Evolutionary conservation across 495 filamentous ascomycete genomes (phyloP).

Genomic region (Xylaria venustula): DNA sequence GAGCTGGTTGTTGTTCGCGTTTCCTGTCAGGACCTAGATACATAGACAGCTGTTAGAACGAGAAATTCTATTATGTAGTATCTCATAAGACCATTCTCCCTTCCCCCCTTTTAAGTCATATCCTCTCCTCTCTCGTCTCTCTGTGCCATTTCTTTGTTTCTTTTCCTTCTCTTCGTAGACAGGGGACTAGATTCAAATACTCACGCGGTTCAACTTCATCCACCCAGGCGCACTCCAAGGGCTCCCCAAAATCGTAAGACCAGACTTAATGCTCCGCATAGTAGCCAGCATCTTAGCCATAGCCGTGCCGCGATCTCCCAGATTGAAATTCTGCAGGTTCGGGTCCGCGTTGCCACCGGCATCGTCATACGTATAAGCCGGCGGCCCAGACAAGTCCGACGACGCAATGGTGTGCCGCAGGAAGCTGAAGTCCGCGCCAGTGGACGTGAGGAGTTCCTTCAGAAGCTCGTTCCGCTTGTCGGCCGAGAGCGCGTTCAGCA

Average conservation of each 20-base stretch:
- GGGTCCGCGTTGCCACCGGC: slow-evolving; percentile 38
- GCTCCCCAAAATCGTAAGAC: slow-evolving; percentile 45
- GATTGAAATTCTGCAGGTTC: slow-evolving; percentile 40
- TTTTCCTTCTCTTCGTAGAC: not conserved
- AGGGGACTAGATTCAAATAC: too few relatives aligned
- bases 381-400: slow-evolving; percentile 50
- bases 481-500: slow-evolving; percentile 46
- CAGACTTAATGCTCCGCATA: slow-evolving; percentile 38
- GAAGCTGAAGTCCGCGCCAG: slow-evolving; percentile 49
- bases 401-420: slow-evolving; percentile 56
- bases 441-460: slow-evolving; percentile 45
- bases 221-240: slow-evolving; percentile 57
- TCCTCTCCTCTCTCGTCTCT: not conserved
- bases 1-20: slow-evolving; percentile 50
- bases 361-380: slow-evolving; percentile 56
- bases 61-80: not conserved
- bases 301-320: slow-evolving; percentile 49
- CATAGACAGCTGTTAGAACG: not conserved
- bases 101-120: too few relatives aligned
- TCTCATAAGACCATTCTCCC: too few relatives aligned
- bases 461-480: slow-evolving; percentile 41
- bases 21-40: slow-evolving; percentile 39
- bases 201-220: slow-evolving; percentile 56
- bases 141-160: not conserved
- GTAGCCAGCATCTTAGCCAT: slow-evolving; percentile 50